phyloP scores from a whole-genome alignment of 257 asterid species.

The Solanum sitiens region DNA sequence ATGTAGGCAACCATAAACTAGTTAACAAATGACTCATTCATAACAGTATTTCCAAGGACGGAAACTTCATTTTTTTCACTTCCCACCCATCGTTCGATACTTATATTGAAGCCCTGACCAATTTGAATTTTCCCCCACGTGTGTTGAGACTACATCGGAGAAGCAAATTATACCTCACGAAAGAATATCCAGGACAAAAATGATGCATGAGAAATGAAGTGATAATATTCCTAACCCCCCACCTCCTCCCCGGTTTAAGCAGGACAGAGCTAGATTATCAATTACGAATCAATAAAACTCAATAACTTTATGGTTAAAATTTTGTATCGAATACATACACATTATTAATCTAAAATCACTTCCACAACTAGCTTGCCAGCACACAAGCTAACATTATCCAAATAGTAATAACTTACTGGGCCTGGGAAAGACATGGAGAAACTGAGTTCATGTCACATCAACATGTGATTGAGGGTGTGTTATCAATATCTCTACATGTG shows the following conservation, averaged over 20 bases:
- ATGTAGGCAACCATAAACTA: not conserved
- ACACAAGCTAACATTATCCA: not conserved
- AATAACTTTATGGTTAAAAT: not conserved
- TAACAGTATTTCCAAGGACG: not conserved
- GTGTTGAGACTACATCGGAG: not conserved
- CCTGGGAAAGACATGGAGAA: not conserved
- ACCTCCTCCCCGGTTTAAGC: rapidly evolving
- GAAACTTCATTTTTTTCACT: not conserved
- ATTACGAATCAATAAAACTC: not conserved
- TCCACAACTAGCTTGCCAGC: not conserved
- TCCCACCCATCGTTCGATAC: not conserved
- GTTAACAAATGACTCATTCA: not conserved
- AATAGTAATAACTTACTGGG: not conserved
- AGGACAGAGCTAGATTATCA: not conserved
- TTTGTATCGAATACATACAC: not conserved
- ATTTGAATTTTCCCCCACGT: rapidly evolving
- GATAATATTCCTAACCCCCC: not conserved
- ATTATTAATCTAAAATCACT: not conserved
- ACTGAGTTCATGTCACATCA: not conserved
- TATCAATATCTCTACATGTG: not conserved
- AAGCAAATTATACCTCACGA: not conserved
- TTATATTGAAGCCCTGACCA: not conserved
- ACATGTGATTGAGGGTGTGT: not conserved
- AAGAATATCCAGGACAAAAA: not conserved
- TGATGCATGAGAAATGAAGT: not conserved